phyloP scores from a whole-genome alignment of 169 alveolate species.

The Perkinsus chesapeaki region DNA sequence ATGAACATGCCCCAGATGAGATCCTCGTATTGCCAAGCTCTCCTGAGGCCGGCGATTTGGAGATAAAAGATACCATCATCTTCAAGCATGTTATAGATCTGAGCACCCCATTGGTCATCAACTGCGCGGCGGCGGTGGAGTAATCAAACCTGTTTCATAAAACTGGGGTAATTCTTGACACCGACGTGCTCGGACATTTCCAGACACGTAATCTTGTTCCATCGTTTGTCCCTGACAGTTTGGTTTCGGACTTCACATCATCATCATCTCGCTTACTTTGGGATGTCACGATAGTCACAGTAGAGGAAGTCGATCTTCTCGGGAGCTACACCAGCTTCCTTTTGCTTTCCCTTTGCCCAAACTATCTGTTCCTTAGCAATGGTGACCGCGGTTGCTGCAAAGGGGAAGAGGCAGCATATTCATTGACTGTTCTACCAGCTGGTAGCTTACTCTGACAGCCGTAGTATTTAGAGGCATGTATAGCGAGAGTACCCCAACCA shows the following conservation, averaged over 20 bases:
- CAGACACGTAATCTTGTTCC: constrained; percentile 3
- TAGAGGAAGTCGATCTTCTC: not conserved
- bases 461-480: not conserved
- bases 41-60: constrained; percentile 15
- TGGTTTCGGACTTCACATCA: no score
- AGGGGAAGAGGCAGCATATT: not conserved
- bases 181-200: constrained; percentile 22
- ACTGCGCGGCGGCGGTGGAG: not conserved
- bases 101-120: not conserved
- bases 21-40: constrained; percentile 13
- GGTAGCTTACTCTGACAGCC: not conserved
- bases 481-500: not conserved
- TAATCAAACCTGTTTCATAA: not conserved
- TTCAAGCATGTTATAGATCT: not conserved
- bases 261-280: not conserved
- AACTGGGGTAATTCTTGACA: not conserved
- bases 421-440: not conserved
- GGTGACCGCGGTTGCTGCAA: not conserved
- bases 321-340: not conserved
- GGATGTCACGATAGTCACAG: not conserved
- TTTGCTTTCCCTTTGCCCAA: not conserved
- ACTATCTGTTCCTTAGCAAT: not conserved
- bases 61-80: constrained; percentile 16
- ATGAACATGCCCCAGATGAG: constrained; percentile 17
- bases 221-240: not conserved